Base-by-base conservation (phyloP, 768 basidiomycete species). In the Cystobasidium onofrii region DNA sequence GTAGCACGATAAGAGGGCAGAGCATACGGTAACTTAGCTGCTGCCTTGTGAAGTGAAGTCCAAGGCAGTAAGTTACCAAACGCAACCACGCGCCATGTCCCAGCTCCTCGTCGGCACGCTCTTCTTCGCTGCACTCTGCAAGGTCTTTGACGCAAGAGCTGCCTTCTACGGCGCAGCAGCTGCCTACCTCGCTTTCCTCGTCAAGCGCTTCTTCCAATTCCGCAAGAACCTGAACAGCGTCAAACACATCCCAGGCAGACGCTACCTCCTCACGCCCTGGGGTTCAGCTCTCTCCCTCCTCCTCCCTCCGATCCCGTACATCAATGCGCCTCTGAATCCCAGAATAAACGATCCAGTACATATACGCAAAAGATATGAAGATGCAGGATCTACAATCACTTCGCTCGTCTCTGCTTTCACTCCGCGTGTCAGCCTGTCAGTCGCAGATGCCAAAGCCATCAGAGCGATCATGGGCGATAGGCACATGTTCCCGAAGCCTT, bases 181-280 rank as follows among this genome's bases (percentile, higher is more conserved):
- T 25, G 36, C 63, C 66, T 69, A 69, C 50, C 9, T 43, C 27
- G 66, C 66, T 4, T 69, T 69, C 66, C 23, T 69, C 66, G 1
- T 27, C 31, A 25, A 44, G 23, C 66, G 66, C n/a, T 43, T 55
- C 39, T 25, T 34, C 29, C 41, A 69, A 29, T 54, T 69, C 66
- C n/a, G 36, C 46, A 44, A 12, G 13, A 69, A 69, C 6, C 20
- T 50, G 25, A 34, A 36, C 29, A 46, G 27, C 23, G 39, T 52
- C 3, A 46, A 23, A 27, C 66, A 69, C 50, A 69, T 69, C 39
- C 66, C 66, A 25, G 46, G 66, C 3, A 69, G 31, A 23, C 41
- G 66, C 12, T 69, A 46, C 29, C 66, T 69, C 36, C 66, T 69
- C 36, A 69, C 66, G 9, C 66, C 66, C 2, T 69, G 66, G 66